Base-by-base conservation (phyloP, 306 rosid genomes). In the Corylus heterophylla region DNA sequence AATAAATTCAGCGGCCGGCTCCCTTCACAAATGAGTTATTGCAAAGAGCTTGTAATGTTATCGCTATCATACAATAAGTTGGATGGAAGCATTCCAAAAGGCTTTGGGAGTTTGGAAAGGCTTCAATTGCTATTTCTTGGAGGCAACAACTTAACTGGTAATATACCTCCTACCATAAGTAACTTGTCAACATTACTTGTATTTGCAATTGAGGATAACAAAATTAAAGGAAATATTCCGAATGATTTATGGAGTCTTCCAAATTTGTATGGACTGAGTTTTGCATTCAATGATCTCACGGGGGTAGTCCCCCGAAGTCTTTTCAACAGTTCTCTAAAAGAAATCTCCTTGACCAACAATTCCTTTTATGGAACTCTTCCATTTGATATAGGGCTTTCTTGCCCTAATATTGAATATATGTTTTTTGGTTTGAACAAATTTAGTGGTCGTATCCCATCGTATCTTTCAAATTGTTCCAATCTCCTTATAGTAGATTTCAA, bases 291-390 rank as follows among this genome's bases (percentile, higher is more conserved):
- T 6, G 7, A 35, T 64, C 70, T 64, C 70, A 35, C 12, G 5
- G 45, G 25, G 45, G 4, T 12, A 11, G 35, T 31, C 20, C 5
- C 35, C 47, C 70, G 35, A n/a, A 16, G 7, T 2, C 22, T 35
- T 35, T 45, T 64, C 48, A 64, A 64, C 45, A 16, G 3, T 35
- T 31, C 70, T 64, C 70, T 35, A 16, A 8, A 7, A 64, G 0
- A 31, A 0, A 17, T 64, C 48, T 0, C 0, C 22, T 31, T 64
- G 25, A 12, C 22, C 7, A 0, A 13, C 2, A 31, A 37, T 37
- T 64, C 70, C 12, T 35, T 64, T 9, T 35, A 4, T 64, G 70
- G 70, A 14, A 8, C 3, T 17, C 12, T 64, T 64, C 70, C 48
- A 64, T 16, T 35, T 14, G 6, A 64, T 64, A 16, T 0, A 13